phyloP scores from a whole-genome alignment of 179 eudicot genomes.

The Spinacia oleracea region DNA sequence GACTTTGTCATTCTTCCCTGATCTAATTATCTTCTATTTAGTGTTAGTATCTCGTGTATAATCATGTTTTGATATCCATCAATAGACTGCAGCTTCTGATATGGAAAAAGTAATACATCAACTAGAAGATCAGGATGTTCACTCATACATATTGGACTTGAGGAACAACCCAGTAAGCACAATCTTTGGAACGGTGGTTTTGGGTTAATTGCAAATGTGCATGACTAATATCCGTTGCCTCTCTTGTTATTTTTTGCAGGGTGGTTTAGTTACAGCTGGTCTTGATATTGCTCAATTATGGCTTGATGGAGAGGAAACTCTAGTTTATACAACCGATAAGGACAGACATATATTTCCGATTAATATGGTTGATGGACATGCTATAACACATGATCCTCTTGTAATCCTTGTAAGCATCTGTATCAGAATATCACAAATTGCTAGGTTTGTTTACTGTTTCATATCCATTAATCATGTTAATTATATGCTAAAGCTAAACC shows the following conservation, averaged over 20 bases:
- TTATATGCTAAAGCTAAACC: background rate
- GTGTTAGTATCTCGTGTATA: background rate
- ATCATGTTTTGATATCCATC: conserved; percentile 6
- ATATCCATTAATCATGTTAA: background rate
- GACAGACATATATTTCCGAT: conserved; percentile 80
- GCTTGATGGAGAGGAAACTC: conserved; percentile 94
- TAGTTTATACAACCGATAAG: conserved; percentile 84
- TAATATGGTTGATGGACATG: conserved; percentile 80
- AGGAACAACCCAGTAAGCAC: conserved; percentile 80
- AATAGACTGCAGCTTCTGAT: conserved; percentile 82
- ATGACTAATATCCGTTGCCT: background rate
- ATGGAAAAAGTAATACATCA: conserved; percentile 77
- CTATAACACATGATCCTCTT: conserved; percentile 87
- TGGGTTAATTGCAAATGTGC: background rate
- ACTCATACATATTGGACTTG: conserved; percentile 86
- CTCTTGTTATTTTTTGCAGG: conserved; percentile 39
- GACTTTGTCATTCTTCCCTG: conserved; percentile 2
- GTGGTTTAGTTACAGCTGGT: conserved; percentile 91
- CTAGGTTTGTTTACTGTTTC: background rate
- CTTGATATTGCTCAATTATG: conserved; percentile 95
- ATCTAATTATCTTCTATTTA: background rate
- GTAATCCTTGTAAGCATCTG: conserved; percentile 73
- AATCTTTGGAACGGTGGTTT: background rate
- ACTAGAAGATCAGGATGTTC: conserved; percentile 85
- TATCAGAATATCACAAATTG: background rate